Conservation (phyloP, 352 stramenopile species). For the Globisporangium carolinianum region DNA sequence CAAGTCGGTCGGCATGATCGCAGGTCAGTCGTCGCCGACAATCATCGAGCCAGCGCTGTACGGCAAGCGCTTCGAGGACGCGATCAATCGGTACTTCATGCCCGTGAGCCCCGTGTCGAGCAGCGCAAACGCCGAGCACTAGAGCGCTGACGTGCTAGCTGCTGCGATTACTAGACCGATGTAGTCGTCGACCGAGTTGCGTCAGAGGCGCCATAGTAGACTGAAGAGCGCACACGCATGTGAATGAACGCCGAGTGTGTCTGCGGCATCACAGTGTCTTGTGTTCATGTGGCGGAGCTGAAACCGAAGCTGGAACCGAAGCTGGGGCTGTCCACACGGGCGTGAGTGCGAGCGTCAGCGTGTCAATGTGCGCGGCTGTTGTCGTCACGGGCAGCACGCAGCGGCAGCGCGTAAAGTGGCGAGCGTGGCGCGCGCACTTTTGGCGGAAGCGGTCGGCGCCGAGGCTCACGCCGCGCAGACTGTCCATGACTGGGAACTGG, state of each 20-base stretch:
- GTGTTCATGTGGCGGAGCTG: no score
- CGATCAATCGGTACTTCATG: constrained; percentile 97
- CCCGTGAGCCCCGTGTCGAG: constrained; percentile 86
- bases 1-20: constrained; percentile 98
- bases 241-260: no score
- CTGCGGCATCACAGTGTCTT: no score
- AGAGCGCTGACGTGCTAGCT: not conserved
- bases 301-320: no score
- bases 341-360: constrained; percentile 33
- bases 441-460: constrained; percentile 44
- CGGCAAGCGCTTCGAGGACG: constrained; percentile 92
- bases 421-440: constrained; percentile 46
- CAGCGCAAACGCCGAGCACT: constrained; percentile 23
- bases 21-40: constrained; percentile 94
- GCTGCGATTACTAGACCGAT: not conserved
- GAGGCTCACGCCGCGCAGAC: constrained; percentile 43
- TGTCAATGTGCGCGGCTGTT: constrained; percentile 46
- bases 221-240: no score
- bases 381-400: constrained; percentile 53
- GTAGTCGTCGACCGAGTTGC: no score
- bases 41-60: constrained; percentile 98
- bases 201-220: no score
- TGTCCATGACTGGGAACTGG: constrained; percentile 41
- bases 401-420: constrained; percentile 48
- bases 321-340: constrained; percentile 1